Conservation (phyloP, 2,329 filamentous ascomycete genomes). For the Sclerotinia borealis region DNA sequence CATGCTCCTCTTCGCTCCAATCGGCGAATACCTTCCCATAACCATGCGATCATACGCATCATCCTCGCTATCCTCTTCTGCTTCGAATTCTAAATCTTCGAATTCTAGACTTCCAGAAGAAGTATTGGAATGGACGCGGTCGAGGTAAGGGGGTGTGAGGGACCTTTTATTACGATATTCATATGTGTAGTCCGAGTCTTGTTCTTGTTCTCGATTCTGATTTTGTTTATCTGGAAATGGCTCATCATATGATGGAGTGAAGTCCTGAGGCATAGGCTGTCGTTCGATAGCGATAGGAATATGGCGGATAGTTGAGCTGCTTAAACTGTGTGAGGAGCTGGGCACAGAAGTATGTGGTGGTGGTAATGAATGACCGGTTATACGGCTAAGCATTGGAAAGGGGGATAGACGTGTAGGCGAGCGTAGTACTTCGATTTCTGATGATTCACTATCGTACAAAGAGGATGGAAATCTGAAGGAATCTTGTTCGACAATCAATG, state of each 20-base stretch:
- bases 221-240: background rate
- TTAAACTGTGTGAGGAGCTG: background rate
- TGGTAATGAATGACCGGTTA: background rate
- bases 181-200: background rate
- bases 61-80: constrained; percentile 32
- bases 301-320: background rate
- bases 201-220: background rate
- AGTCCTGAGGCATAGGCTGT: background rate
- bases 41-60: constrained; percentile 32
- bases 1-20: constrained; percentile 15
- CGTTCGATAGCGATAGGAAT: background rate
- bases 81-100: background rate
- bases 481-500: background rate
- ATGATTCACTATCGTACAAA: background rate
- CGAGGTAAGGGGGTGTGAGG: background rate
- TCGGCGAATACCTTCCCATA: constrained; percentile 21
- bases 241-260: background rate
- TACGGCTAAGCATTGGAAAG: background rate
- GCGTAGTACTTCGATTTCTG: background rate
- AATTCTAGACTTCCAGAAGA: background rate
- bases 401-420: background rate
- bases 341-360: background rate
- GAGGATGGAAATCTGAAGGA: constrained; percentile 11
- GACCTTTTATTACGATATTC: background rate
- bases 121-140: background rate